Evolutionary conservation across 106 monocot species (phyloP).

Genomic region (Acanthochlamys bracteata): DNA sequence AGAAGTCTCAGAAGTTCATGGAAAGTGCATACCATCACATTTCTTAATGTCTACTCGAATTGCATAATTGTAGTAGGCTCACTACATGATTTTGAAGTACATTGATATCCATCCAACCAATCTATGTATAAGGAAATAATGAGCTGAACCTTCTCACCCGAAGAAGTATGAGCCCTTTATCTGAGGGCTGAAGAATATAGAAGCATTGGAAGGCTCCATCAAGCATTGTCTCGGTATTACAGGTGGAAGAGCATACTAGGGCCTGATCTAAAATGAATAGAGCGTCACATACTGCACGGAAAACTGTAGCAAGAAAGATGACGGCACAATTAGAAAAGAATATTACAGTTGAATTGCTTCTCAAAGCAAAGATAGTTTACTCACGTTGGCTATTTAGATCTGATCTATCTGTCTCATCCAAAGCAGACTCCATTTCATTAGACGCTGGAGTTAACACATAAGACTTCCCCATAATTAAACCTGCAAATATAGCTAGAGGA

Average conservation of each 20-base stretch:
- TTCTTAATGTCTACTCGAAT: no score
- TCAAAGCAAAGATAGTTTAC: conserved; percentile 8
- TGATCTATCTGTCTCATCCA: conserved; percentile 32
- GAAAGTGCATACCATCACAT: no score
- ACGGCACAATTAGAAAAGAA: conserved; percentile 7
- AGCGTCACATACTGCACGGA: conserved; percentile 53
- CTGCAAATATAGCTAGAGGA: conserved; percentile 19
- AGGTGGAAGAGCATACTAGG: conserved; percentile 67
- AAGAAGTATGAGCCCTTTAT: conserved; percentile 60
- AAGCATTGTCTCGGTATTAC: conserved; percentile 65
- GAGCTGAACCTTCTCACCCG: conserved; percentile 36
- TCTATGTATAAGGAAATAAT: not conserved
- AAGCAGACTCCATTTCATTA: conserved; percentile 36
- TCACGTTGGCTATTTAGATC: conserved; percentile 59
- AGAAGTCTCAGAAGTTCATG: no score
- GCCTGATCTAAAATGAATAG: conserved; percentile 71
- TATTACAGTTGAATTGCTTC: not conserved
- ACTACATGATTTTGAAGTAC: no score
- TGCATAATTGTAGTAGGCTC: no score
- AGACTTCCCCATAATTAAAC: conserved; percentile 54
- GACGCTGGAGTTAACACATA: conserved; percentile 44
- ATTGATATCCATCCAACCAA: no score
- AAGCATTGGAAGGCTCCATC: conserved; percentile 46
- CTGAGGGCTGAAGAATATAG: conserved; percentile 80
- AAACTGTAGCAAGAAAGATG: conserved; percentile 42